phyloP scores from a whole-genome alignment of 2,329 filamentous ascomycete genomes.

The Trichophyton schoenleinii region DNA sequence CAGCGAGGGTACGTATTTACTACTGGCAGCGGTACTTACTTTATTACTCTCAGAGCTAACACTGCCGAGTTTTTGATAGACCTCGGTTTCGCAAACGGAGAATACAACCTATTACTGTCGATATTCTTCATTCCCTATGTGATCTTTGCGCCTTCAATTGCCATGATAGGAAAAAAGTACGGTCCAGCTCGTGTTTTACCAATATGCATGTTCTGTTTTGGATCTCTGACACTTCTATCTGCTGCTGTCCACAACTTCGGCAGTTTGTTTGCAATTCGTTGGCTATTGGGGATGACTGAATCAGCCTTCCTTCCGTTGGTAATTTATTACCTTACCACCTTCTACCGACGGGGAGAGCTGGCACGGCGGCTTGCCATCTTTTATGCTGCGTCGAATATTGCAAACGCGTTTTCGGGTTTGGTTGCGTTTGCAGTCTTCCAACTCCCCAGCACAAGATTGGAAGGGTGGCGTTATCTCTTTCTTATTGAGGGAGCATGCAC shows the following conservation, averaged over 20 bases:
- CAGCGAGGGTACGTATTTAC: conserved; percentile 21
- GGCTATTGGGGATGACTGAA: conserved; percentile 58
- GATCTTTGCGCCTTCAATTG: conserved; percentile 52
- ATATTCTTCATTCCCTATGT: conserved; percentile 70
- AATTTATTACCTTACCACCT: conserved; percentile 51
- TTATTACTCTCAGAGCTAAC: not conserved
- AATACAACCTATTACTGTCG: conserved; percentile 57
- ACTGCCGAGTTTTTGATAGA: conserved; percentile 16
- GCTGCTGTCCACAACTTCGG: conserved; percentile 47
- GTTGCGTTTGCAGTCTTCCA: conserved; percentile 51
- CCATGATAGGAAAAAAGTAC: conserved; percentile 56
- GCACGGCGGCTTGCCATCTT: conserved; percentile 59
- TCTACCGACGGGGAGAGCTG: conserved; percentile 60
- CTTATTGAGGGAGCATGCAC: conserved; percentile 48
- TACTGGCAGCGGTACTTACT: not conserved
- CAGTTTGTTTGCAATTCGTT: conserved; percentile 54
- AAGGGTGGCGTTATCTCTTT: conserved; percentile 43
- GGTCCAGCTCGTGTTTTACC: conserved; percentile 53
- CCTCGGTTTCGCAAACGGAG: conserved; percentile 46
- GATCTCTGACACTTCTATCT: conserved; percentile 49
- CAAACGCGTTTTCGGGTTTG: conserved; percentile 52
- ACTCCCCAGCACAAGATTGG: conserved; percentile 37
- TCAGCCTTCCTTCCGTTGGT: conserved; percentile 58
- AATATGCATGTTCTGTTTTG: conserved; percentile 57
- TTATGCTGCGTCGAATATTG: conserved; percentile 64